A percentile compares a stretch with the other conserved stretches of the same genome.
phyloP scores from a whole-genome alignment of 768 basidiomycete species.

The Chalciporus pseudorubinellus region DNA sequence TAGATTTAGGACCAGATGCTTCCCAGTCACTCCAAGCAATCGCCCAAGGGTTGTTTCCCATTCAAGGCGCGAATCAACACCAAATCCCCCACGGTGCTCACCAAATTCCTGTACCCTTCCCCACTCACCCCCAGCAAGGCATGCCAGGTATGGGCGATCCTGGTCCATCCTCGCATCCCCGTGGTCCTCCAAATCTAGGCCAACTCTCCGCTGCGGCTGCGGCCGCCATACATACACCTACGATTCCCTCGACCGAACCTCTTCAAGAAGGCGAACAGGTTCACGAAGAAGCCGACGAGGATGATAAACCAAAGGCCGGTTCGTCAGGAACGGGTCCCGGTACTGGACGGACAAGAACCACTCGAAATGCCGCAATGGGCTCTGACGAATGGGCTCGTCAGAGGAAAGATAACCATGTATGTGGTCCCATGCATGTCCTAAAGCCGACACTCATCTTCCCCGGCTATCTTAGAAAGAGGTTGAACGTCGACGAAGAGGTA shows the following conservation, averaged over 20 bases:
- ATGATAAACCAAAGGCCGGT: conserved; percentile 20
- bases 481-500: conserved; percentile 89
- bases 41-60: conserved; percentile 39
- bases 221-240: conserved; percentile 45
- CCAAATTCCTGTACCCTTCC: conserved; percentile 34
- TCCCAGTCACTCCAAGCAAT: conserved; percentile 57
- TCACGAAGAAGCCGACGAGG: conserved; percentile 29
- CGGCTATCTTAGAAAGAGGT: conserved; percentile 81
- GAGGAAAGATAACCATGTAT: conserved; percentile 78
- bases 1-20: conserved; percentile 58
- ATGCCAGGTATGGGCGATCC: conserved; percentile 60
- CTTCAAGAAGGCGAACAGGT: conserved; percentile 18
- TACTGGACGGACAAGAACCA: conserved; percentile 46
- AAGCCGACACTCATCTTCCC: neutral
- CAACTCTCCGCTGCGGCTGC: conserved; percentile 48
- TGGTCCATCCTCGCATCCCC: conserved; percentile 70
- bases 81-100: conserved; percentile 25
- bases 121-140: conserved; percentile 29
- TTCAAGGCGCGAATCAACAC: conserved; percentile 30
- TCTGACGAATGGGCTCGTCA: conserved; percentile 78
- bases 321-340: conserved; percentile 29
- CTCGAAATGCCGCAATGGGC: conserved; percentile 61
- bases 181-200: conserved; percentile 62
- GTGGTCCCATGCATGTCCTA: conserved; percentile 22
- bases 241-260: conserved; percentile 16